Base-by-base conservation (phyloP, 73 alveolate genomes). In the Tetrahymena elliotti region DNA sequence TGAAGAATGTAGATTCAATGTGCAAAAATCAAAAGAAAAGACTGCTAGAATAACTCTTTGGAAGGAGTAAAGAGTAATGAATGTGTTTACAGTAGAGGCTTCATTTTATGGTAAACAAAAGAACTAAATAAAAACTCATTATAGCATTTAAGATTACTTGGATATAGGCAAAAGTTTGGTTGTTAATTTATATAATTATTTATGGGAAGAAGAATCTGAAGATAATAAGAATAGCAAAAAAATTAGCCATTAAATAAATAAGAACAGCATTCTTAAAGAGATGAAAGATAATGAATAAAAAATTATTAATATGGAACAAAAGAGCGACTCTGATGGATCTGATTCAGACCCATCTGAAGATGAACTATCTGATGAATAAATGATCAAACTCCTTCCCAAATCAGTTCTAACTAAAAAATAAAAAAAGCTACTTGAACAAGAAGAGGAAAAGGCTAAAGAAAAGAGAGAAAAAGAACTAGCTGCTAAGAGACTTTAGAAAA, bases 21-120 rank as follows among this genome's bases (percentile, higher is more conserved):
- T 96, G 15, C 97, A 97, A 92, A 95, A 93, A 68, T 94, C 98
- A 18, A 97, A 97, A 93, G 97, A 96, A 84, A 97, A 95, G 93
- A 97, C 99, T 20, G 98, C 98, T 7, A 93, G 99, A 39, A 94
- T 97, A 20, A 95, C 95, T n/a, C 38, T 97, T 16, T 97, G 98
- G 97, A 97, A 97, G 94, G 99, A 97, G 83, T 93, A 94, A 36
- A 84, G 96, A 38, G 93, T 94, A 1, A 83, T 47, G 84, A 84
- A 94, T 84, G 94, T 94, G 18, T 94, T 84, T 88, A 94, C 96
- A 18, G 92, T 84, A 41, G 96, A 94, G 93, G 92, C 95, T 88
- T 84, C 95, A 84, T 94, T 94, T 39, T 94, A 84, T 83, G 96
- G 96, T 1, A 68, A 68, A 68, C n/a, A 27, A 68, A 68, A 68